Evolutionary conservation across 768 basidiomycete genomes (phyloP), one percentile per base, ranked within the genome.

Genomic region (Imleria badia): DNA sequence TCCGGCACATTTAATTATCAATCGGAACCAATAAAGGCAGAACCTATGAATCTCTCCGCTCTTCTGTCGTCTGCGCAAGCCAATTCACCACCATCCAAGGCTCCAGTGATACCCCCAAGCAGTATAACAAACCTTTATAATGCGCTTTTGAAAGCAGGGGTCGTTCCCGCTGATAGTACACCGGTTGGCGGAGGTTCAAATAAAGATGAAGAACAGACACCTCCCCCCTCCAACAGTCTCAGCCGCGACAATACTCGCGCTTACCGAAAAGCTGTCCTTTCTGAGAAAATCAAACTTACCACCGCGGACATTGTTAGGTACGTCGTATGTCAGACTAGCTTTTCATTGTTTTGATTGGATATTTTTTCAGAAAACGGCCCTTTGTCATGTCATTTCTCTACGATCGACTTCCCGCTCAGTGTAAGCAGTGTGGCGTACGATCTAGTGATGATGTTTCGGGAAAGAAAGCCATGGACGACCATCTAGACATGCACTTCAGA

Each of bases 401-500:
- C 65, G 80, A 84, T 51, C 84, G 84, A 53, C 78, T 94, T 35
- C 80, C 86, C 22, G 75, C 83, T 33, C 89, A 94, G 73, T 99
- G 96, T 79, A 93, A 87, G 73, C 95, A 98, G 65, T 99, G 96
- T 75, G 91, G 89, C 17, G 73, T 91, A 50, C 87, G 96, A 41
- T 96, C 95, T 71, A 75, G 87, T 45, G 90, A 91, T 61, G 84
- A 81, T 30, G 67, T 74, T 26, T 63, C 76, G 49, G 94, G 91
- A 56, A 91, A 87, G 74, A 87, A 84, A 67, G 78, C 75, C 36
- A 80, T 94, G 78, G 83, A 95, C 62, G 83, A 86, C 54, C 97
- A 99, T 67, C 79, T 98, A 63, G 96, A 99, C 69, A 89, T 91
- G 88, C 96, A 99, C 71, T 98, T 97, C 75, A 81, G 86, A 68